Base-by-base conservation (phyloP, 805 yeast genomes). In the Candida chauliodis region DNA sequence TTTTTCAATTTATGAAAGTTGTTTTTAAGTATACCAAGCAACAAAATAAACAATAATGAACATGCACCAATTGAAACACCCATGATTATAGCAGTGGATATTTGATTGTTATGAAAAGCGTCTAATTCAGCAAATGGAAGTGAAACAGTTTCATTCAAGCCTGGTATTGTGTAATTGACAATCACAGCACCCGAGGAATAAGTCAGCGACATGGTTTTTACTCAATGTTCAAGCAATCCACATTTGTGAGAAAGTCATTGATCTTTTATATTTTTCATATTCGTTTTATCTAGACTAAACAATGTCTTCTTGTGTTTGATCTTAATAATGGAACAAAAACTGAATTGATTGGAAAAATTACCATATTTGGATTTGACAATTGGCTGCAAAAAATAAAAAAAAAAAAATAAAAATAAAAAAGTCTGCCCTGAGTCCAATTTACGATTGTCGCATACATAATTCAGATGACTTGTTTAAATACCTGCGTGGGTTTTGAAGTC, bases 11-110 rank as follows among this genome's bases (percentile, higher is more conserved):
- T 25, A 9, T 24, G 14, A 25, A 23, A 17, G 15, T 23, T 41
- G 11, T 32, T 33, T 17, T 33, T 32, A 14, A 33, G 25, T 2
- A 37, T 32, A 13, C 38, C 41, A 9, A 41, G 1, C 14, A 37
- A 27, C 8, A 41, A 19, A 5, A 45, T 17, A 5, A 42, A 26
- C n/a, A 41, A 20, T 4, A 42, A 13, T 4, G 42, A 32, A 34
- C 43, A 32, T 7, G 42, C 37, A 11, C 48, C 48, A 15, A 45
- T 25, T 14, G 48, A 40, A 28, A 38, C 40, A 10, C 40, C 41
- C 24, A 32, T 34, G 15, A 45, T 40, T 5, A 42, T 30, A 8
- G 40, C 28, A 20, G 26, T 29, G 18, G 29, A 8, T 6, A 42
- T 8, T 10, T 21, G 26, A 15, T 6, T 9, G 3, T 14, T n/a